Percentiles rank a stretch among this genome's conserved stretches.
These are phyloP conservation scores for Passiflora organensis DNA, from an alignment of 345 rosid species.

Conservation along the genomic window DNA sequence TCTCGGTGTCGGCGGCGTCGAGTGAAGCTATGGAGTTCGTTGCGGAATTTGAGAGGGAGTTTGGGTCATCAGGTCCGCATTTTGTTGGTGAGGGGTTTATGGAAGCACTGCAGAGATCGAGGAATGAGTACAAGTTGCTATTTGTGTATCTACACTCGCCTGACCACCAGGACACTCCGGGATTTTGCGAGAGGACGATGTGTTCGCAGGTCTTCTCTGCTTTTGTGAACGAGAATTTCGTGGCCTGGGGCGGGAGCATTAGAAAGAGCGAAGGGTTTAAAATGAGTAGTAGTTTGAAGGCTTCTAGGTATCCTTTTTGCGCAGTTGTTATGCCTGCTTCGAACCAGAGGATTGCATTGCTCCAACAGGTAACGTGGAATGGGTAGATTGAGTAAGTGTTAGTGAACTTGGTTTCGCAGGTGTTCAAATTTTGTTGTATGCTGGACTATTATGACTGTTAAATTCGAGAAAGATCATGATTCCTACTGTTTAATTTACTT, in stretches of 20 bases:
- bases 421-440: neutral
- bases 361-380: constrained; percentile 67
- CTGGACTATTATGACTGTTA: no score
- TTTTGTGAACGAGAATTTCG: constrained; percentile 88
- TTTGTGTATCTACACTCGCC: constrained; percentile 97
- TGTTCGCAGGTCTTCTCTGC: constrained; percentile 55
- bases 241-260: constrained; percentile 83
- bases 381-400: no score
- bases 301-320: constrained; percentile 86
- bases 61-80: constrained; percentile 47
- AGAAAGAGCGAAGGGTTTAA: constrained; percentile 96
- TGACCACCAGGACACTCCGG: constrained; percentile 84
- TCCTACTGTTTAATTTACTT: no score
- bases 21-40: constrained; percentile 75
- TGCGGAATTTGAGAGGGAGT: constrained; percentile 74
- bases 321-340: constrained; percentile 95
- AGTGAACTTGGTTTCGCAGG: no score
- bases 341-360: constrained; percentile 90
- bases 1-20: constrained; percentile 53
- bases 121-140: constrained; percentile 61
- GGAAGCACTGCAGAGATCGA: constrained; percentile 90
- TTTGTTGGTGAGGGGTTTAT: constrained; percentile 83
- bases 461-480: no score
- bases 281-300: constrained; percentile 98
- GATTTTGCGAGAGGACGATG: constrained; percentile 68